Base-by-base conservation (phyloP, 108 stramenopile genomes). In the Stephanodiscus minutulus region DNA sequence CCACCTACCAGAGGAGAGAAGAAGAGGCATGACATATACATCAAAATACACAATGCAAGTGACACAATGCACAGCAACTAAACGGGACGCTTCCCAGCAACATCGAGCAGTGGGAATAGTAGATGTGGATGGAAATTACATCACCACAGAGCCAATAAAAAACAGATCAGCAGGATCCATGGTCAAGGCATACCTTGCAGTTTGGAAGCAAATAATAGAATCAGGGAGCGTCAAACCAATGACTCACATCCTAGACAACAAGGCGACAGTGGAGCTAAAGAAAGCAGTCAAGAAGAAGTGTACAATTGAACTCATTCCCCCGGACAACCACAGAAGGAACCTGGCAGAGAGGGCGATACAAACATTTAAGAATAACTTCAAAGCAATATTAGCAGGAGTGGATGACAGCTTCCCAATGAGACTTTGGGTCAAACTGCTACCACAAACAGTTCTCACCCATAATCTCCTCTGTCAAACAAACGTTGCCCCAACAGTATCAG, bases 271-370 rank as follows among this genome's bases (percentile, higher is more conserved):
- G 0, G 31, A 31, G 7, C 31, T 57, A 15, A 57, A 57, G 31
- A 17, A 29, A 31, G 56, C 21, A 3, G 15, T 57, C 0, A 57
- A 17, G 29, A 28, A 31, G 28, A 57, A 57, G 27, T 61, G 66
- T 46, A 41, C 55, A 41, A 64, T 70, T 24, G 79, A 86, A 61
- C 57, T 83, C n/a, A 71, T 61, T 6, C 70, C 72, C 13, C 56
- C 70, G 22, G 79, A 80, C 57, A 11, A 44, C 27, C 69, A 73
- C 50, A 48, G 76, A 41, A 33, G 61, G 7, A 84, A 84, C 63
- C 64, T 75, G 24, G 83, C 83, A 7, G 71, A 84, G 64, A 63
- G 75, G 4, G 84, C 84, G 41, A 84, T 84, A 13, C 74, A 57
- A 17, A 84, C 79, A 15, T 84, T 75, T 44, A 69, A 75, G 35